phyloP scores from a whole-genome alignment of 768 basidiomycete genomes.

The Suillus americanus region DNA sequence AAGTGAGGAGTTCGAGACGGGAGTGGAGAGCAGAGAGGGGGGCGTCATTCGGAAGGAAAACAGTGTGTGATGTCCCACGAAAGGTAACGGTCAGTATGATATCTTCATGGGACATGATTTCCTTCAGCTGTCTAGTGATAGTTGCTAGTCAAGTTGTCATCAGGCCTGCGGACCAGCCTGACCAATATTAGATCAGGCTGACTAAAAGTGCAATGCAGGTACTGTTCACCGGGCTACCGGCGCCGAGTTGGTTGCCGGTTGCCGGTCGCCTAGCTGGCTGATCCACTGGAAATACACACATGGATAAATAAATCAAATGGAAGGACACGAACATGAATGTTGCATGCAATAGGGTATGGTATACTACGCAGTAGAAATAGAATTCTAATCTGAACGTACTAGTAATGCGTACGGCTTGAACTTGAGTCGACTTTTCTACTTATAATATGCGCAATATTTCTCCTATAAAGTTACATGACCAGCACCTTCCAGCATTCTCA shows the following conservation, averaged over 20 bases:
- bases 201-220: background rate
- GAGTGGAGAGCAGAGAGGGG: constrained; percentile 53
- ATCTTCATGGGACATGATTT: constrained; percentile 1
- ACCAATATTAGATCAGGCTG: background rate
- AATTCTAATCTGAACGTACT: background rate
- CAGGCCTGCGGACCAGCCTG: background rate
- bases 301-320: background rate
- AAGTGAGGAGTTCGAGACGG: constrained; percentile 60
- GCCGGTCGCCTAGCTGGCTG: background rate
- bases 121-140: background rate
- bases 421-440: background rate
- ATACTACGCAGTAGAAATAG: background rate
- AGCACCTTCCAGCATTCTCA: background rate
- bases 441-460: background rate
- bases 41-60: constrained; percentile 50
- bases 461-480: background rate
- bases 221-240: background rate
- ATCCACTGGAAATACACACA: background rate
- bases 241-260: background rate
- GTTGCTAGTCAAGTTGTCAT: background rate
- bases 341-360: background rate
- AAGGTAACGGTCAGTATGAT: constrained; percentile 36
- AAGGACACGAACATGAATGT: background rate
- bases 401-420: background rate
- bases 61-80: constrained; percentile 46